Percentiles rank a stretch among this genome's conserved stretches.
Evolutionary conservation across 148 eudicot species (phyloP).

Genomic region (Spergularia marina): DNA sequence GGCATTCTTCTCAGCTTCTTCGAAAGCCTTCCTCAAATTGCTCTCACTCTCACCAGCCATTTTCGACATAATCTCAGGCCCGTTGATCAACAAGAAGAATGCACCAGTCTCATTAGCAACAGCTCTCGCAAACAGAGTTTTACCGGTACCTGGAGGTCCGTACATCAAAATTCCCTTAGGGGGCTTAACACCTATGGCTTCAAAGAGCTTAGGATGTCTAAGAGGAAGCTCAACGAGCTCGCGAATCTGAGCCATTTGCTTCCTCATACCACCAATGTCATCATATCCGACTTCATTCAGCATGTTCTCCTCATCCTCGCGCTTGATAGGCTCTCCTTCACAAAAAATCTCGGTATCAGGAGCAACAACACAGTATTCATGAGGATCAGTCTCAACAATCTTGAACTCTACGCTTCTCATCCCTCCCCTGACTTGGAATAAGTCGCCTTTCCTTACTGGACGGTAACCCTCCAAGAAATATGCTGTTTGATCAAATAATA

Average conservation of each 20-base stretch:
- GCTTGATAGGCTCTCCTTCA: constrained; percentile 45
- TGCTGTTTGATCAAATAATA: constrained; percentile 15
- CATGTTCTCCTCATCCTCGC: constrained; percentile 40
- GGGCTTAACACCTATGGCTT: constrained; percentile 45
- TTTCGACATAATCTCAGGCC: constrained; percentile 47
- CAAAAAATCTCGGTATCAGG: constrained; percentile 45
- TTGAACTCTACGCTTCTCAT: constrained; percentile 50
- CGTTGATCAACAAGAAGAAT: constrained; percentile 44
- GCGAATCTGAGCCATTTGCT: constrained; percentile 51
- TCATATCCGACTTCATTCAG: constrained; percentile 49
- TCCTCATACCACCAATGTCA: constrained; percentile 47
- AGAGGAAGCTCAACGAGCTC: constrained; percentile 43
- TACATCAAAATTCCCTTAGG: constrained; percentile 47
- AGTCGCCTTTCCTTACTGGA: constrained; percentile 43
- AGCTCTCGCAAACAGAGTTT: constrained; percentile 42
- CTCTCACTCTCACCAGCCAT: constrained; percentile 54
- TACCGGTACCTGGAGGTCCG: constrained; percentile 49
- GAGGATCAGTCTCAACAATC: constrained; percentile 46
- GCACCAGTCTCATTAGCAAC: constrained; percentile 48
- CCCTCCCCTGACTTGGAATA: constrained; percentile 43
- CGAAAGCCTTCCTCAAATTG: constrained; percentile 48
- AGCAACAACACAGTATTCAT: constrained; percentile 45
- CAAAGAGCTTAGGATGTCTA: constrained; percentile 44
- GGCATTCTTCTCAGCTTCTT: constrained; percentile 44
- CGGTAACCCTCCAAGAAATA: constrained; percentile 42